Evolutionary conservation across 805 yeast genomes (phyloP).

Genomic region (Priceomyces fermenticarens): DNA sequence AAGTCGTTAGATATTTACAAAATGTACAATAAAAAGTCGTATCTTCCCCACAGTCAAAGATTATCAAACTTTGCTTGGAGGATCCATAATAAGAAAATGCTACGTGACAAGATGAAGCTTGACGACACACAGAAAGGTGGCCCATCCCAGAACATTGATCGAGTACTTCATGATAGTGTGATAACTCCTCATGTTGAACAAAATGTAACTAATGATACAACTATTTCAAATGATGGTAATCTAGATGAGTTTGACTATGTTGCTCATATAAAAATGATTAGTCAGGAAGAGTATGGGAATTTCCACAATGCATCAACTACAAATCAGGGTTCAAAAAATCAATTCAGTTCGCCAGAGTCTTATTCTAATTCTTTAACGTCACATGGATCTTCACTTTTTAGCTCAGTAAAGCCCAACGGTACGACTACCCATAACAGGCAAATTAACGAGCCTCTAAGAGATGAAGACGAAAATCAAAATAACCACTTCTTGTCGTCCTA

Average conservation of each 20-base stretch:
- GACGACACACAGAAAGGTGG: neutral
- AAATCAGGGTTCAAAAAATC: slow-evolving; percentile 1
- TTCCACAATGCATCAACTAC: slow-evolving; percentile 2
- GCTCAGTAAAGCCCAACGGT: slow-evolving; percentile 6
- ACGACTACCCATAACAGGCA: slow-evolving; percentile 4
- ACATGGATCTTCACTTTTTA: slow-evolving; percentile 10
- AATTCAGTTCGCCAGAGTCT: slow-evolving; percentile 10
- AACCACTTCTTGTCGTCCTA: slow-evolving; percentile 32
- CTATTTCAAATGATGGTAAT: slow-evolving; percentile 18
- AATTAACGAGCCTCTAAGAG: slow-evolving; percentile 1
- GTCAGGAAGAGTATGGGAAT: slow-evolving; percentile 31
- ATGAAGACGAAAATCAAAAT: neutral
- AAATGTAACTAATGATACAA: too few species aligned
- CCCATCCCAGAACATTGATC: neutral
- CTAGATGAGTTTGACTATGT: slow-evolving; percentile 44
- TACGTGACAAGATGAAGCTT: slow-evolving; percentile 8
- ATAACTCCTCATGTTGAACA: neutral
- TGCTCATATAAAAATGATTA: slow-evolving; percentile 41
- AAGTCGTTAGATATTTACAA: slow-evolving; percentile 34
- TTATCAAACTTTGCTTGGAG: slow-evolving; percentile 45
- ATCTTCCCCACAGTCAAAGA: slow-evolving; percentile 40
- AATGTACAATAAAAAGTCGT: slow-evolving; percentile 41
- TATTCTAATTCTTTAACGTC: slow-evolving; percentile 12
- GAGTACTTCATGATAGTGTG: too few species aligned
- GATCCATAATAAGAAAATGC: slow-evolving; percentile 35